Conservation (phyloP, 78 protist species). For the Dictyostelium intermedium region DNA sequence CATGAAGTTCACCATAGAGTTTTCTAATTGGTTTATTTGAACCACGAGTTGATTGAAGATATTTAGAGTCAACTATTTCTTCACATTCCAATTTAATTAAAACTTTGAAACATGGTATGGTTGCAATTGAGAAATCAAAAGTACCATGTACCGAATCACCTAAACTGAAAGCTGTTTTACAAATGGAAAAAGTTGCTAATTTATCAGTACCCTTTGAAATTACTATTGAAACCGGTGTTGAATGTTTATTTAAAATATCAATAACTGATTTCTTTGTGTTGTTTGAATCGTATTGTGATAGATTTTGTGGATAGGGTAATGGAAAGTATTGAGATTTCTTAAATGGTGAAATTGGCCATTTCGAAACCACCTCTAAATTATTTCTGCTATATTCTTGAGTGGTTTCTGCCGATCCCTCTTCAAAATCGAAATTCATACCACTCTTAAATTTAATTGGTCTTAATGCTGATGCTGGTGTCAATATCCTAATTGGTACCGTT, state of each 20-base stretch:
- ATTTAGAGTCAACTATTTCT: conserved; percentile 52
- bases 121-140: conserved; percentile 76
- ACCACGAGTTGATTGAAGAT: conserved; percentile 5
- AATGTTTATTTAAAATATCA: conserved; percentile 48
- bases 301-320: conserved; percentile 65
- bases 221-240: conserved; percentile 39
- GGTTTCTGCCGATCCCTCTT: conserved; percentile 66
- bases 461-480: conserved; percentile 65
- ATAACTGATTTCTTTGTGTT: conserved; percentile 58
- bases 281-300: conserved; percentile 73
- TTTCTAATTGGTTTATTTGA: conserved; percentile 52
- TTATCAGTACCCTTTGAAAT: conserved; percentile 70
- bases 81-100: conserved; percentile 62
- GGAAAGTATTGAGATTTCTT: conserved; percentile 77
- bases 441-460: conserved; percentile 36
- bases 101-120: conserved; percentile 66
- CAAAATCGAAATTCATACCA: conserved; percentile 32
- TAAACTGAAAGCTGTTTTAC: conserved; percentile 52
- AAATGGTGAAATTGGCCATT: conserved; percentile 75
- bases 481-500: conserved; percentile 61
- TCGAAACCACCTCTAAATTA: conserved; percentile 17
- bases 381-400: conserved; percentile 26
- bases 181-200: conserved; percentile 55
- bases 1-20: conserved; percentile 70
- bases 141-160: conserved; percentile 78